Evolutionary conservation across 495 filamentous ascomycete genomes (phyloP).

Genomic region (Thozetella sp.): DNA sequence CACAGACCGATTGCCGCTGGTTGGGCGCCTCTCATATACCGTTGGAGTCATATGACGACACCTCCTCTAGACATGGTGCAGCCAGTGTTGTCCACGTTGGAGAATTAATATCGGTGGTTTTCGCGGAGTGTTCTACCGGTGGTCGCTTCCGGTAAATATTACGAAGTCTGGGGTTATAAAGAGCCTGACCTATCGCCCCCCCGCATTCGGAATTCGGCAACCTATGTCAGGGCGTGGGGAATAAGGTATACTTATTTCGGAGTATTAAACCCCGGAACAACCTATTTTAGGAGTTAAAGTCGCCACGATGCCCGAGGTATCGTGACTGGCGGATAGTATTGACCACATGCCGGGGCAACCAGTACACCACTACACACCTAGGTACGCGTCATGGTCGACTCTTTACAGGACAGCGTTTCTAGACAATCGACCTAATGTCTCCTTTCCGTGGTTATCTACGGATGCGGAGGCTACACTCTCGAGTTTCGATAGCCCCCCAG

Average conservation of each 20-base stretch:
- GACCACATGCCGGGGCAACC: too few relatives aligned
- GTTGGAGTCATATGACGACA: not conserved
- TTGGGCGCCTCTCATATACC: not conserved
- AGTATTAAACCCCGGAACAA: not conserved
- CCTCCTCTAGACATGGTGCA: not conserved
- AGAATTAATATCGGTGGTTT: slow-evolving; percentile 3
- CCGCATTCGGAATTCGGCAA: slow-evolving; percentile 1
- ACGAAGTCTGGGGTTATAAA: slow-evolving; percentile 1
- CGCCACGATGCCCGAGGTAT: too few relatives aligned
- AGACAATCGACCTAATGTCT: too few relatives aligned
- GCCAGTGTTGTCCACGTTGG: not conserved
- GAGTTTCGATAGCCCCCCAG: too few relatives aligned
- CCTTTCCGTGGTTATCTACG: too few relatives aligned
- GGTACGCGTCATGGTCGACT: too few relatives aligned
- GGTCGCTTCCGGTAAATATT: slow-evolving; percentile 2
- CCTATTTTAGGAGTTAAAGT: not conserved
- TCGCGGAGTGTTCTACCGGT: slow-evolving; percentile 4
- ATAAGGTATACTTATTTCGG: not conserved
- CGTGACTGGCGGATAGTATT: too few relatives aligned
- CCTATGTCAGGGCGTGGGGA: not conserved
- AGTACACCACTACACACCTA: too few relatives aligned
- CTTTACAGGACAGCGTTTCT: too few relatives aligned
- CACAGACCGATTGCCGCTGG: too few relatives aligned
- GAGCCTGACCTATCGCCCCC: not conserved
- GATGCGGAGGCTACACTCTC: too few relatives aligned